phyloP scores from a whole-genome alignment of 2,329 filamentous ascomycete genomes.

The Fusarium decemcellulare region DNA sequence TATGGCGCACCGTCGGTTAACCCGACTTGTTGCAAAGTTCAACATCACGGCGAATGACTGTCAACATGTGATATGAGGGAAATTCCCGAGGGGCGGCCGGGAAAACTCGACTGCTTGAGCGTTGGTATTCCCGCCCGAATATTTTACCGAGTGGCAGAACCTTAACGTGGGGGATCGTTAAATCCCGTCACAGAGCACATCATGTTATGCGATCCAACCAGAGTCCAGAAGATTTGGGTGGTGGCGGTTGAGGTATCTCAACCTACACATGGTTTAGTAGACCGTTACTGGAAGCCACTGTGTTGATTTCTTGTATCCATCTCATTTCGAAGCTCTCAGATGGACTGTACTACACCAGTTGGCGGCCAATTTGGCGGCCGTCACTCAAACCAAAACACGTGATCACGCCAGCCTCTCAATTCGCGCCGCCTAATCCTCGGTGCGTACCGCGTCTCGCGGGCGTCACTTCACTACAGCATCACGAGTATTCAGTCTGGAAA shows the following conservation, averaged over 20 bases:
- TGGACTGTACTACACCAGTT: neutral
- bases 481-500: conserved; percentile 37
- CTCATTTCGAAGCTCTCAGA: too few relatives aligned
- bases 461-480: conserved; percentile 45
- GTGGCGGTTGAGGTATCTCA: neutral
- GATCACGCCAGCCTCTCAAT: conserved; percentile 46
- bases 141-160: conserved; percentile 4
- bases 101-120: neutral
- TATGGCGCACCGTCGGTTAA: neutral
- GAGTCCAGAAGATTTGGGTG: too few relatives aligned
- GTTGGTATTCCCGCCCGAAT: conserved; percentile 9
- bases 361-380: neutral
- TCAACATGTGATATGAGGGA: neutral
- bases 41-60: too few relatives aligned
- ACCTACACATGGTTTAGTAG: neutral
- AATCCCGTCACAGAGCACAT: neutral
- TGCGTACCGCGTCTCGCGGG: conserved; percentile 48
- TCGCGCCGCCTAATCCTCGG: conserved; percentile 55
- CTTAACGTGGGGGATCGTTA: neutral
- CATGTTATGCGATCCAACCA: neutral
- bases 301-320: too few relatives aligned
- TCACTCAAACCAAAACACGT: conserved; percentile 40
- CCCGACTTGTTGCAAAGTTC: neutral
- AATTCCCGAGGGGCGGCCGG: neutral
- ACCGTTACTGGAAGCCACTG: too few relatives aligned